Evolutionary conservation across 1,284 basidiomycete species (phyloP).

Genomic region (Ustilago trichophora): DNA sequence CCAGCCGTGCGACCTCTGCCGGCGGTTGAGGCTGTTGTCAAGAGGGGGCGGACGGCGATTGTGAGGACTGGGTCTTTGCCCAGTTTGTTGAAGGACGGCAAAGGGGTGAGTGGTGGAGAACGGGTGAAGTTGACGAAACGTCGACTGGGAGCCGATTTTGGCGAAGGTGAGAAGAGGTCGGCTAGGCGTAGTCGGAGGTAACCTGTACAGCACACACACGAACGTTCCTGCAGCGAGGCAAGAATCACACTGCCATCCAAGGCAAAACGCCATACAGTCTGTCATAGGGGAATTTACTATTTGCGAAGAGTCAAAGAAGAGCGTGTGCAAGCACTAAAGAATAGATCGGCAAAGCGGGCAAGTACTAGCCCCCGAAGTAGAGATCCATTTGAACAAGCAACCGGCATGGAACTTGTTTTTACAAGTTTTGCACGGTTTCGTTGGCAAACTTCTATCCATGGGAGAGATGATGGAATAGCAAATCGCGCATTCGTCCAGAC

Average conservation of each 20-base stretch:
- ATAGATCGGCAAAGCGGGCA: slow-evolving; percentile 85
- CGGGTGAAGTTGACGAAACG: too few species aligned
- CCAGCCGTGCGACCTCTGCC: not conserved
- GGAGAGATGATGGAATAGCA: slow-evolving; percentile 85
- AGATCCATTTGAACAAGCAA: slow-evolving; percentile 79
- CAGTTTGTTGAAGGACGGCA: too few species aligned
- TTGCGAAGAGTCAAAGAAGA: not conserved
- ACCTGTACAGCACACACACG: too few species aligned
- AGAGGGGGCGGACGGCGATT: not conserved
- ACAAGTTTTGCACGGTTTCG: slow-evolving; percentile 90
- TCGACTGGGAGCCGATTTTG: too few species aligned
- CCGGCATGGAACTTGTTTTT: slow-evolving; percentile 87
- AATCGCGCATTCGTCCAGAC: slow-evolving; percentile 65
- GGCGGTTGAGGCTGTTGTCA: not conserved
- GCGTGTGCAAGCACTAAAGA: slow-evolving; percentile 63
- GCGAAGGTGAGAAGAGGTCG: too few species aligned
- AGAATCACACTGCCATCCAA: too few species aligned
- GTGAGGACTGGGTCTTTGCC: slow-evolving; percentile 16
- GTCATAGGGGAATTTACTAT: too few species aligned
- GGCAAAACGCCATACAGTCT: too few species aligned
- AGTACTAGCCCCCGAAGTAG: slow-evolving; percentile 81
- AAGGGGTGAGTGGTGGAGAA: too few species aligned
- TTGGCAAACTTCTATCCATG: slow-evolving; percentile 86
- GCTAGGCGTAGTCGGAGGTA: too few species aligned
- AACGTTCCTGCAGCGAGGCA: too few species aligned